These are phyloP conservation scores for Leersia perrieri DNA, from an alignment of 176 grass and related monocot species.

Conservation along the genomic window DNA sequence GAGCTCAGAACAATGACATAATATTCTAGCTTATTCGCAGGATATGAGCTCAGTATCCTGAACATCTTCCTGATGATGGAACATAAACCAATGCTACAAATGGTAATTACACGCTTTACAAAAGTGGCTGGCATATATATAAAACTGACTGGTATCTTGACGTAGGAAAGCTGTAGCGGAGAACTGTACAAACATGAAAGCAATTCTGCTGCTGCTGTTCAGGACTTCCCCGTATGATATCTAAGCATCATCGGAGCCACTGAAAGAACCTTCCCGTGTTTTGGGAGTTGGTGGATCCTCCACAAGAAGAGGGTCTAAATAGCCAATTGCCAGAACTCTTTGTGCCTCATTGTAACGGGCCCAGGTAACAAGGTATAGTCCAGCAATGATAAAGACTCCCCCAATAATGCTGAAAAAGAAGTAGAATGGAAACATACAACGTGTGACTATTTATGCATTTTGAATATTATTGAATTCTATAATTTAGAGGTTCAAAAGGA, in stretches of 20 bases:
- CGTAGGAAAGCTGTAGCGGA: not conserved
- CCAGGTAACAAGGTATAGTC: conserved; percentile 89
- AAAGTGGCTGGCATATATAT: not conserved
- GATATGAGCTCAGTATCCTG: not conserved
- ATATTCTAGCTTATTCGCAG: not conserved
- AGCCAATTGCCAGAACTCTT: conserved; percentile 6
- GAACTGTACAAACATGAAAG: not conserved
- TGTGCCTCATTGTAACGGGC: conserved; percentile 61
- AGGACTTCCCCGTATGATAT: not conserved
- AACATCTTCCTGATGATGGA: conserved; percentile 1
- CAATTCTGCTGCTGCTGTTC: conserved; percentile 15
- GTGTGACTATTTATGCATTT: not conserved
- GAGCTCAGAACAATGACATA: not conserved
- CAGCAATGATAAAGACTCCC: conserved; percentile 74
- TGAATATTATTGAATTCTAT: not conserved
- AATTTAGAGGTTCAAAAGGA: not conserved
- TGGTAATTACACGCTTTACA: conserved; percentile 9
- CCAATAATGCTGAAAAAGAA: conserved; percentile 62
- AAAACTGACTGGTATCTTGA: not conserved
- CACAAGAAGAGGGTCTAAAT: conserved; percentile 48
- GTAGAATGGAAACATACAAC: conserved; percentile 3
- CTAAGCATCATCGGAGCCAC: conserved; percentile 50
- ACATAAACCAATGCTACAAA: not conserved
- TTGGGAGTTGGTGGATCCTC: conserved; percentile 42
- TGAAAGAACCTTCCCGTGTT: conserved; percentile 36